Evolutionary conservation across 75 land plant species (phyloP), one percentile per base, ranked within the genome.

Genomic region (Adiantum capillusveneris): DNA sequence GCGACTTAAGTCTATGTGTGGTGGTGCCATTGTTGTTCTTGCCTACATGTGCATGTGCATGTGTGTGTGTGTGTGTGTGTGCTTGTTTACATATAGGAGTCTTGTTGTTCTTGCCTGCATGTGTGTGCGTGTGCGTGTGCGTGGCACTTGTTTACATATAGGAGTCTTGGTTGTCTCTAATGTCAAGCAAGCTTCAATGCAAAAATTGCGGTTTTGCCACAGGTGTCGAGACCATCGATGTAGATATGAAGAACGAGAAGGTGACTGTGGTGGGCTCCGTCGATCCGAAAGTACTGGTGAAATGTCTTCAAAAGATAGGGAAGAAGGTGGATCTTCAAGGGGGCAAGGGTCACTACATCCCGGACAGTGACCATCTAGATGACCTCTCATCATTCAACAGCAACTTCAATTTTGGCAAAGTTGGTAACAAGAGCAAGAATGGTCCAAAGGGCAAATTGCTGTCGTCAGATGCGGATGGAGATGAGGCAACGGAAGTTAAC

Each of bases 211-310:
- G n/a, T n/a, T n/a, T n/a, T 46, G 49, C 2, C 6, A 17, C 55
- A 53, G 55, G 55, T 24, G 28, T 53, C 6, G 55, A 53, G 25
- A 53, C 55, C 27, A 53, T 53, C 14, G 55, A 53, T 14, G 55
- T 53, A 25, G 55, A 53, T 27, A 53, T 53, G 55, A 53, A 53
- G 55, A 53, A 53, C 55, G 55, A 53, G 14, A 24, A 27, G 29
- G 55, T 53, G 55, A 53, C 29, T 1, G 55, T 53, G 2, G 55
- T 53, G 14, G 55, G 55, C 55, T 53, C 28, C 3, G 55, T 53
- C 27, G 55, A 53, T 2, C 55, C 55, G 5, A 53, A 53, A 24
- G 55, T 53, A 25, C 25, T 53, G 25, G 28, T 25, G 28, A 53
- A 53, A 24, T 19, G 28, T 7, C 14, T 53, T 2, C 27, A 18